Percentiles rank a stretch among this genome's conserved stretches.
Conservation (phyloP, 805 yeast genomes). For the Suhomyces sp. region DNA sequence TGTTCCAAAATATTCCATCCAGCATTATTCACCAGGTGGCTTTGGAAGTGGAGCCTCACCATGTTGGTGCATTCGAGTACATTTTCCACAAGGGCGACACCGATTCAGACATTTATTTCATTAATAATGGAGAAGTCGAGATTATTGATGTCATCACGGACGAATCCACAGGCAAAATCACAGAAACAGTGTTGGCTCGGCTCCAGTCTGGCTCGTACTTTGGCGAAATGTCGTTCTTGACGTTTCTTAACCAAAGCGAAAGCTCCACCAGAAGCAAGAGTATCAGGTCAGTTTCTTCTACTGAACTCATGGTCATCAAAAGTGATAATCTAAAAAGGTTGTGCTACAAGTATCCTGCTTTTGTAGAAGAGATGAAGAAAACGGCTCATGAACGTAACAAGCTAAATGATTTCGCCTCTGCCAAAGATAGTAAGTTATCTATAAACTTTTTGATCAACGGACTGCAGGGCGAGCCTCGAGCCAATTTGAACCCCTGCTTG, state of each 20-base stretch:
- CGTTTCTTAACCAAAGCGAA: conserved; percentile 35
- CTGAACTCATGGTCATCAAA: conserved; percentile 59
- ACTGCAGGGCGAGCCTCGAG: neutral
- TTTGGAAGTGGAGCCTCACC: conserved; percentile 55
- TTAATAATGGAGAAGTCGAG: conserved; percentile 69
- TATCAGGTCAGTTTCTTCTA: conserved; percentile 57
- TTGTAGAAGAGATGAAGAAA: conserved; percentile 55
- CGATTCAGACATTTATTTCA: conserved; percentile 65
- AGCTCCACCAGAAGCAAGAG: conserved; percentile 52
- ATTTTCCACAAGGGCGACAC: conserved; percentile 57
- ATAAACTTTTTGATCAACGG: conserved; percentile 20
- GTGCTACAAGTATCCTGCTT: conserved; percentile 55
- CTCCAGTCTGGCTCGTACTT: conserved; percentile 63
- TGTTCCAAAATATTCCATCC: conserved; percentile 56
- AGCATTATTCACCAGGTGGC: conserved; percentile 64
- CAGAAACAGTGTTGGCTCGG: conserved; percentile 52
- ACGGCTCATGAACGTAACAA: conserved; percentile 55
- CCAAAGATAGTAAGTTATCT: conserved; percentile 11
- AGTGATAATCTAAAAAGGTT: conserved; percentile 53
- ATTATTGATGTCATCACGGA: conserved; percentile 40
- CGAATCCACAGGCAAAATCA: conserved; percentile 8
- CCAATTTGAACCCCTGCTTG: neutral
- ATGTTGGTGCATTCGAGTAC: conserved; percentile 54
- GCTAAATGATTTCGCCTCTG: conserved; percentile 19
- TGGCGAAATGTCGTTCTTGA: conserved; percentile 73